Evolutionary conservation across 441 rosid species (phyloP).

Genomic region (Pelargonium myrrhifolium): DNA sequence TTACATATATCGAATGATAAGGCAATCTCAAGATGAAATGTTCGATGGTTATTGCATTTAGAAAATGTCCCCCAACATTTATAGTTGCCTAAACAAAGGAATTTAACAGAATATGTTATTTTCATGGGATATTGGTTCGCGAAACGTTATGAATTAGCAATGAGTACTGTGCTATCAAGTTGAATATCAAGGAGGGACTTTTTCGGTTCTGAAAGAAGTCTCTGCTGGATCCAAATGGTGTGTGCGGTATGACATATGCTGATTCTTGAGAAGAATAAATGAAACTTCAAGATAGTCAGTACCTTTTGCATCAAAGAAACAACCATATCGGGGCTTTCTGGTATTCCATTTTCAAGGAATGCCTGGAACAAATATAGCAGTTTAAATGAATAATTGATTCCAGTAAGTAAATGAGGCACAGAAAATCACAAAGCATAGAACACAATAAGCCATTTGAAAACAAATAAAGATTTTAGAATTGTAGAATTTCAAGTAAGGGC

Average conservation of each 20-base stretch:
- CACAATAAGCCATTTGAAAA: background rate
- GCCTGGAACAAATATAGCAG: constrained; percentile 36
- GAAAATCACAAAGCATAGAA: background rate
- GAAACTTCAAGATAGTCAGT: constrained; percentile 6
- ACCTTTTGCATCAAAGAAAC: constrained; percentile 66
- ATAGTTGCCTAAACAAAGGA: constrained; percentile 45
- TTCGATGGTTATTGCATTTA: constrained; percentile 67
- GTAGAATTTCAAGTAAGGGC: no score
- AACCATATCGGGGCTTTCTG: constrained; percentile 55
- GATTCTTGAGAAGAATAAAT: no score
- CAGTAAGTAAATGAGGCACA: background rate
- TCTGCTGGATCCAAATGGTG: background rate
- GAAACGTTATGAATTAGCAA: background rate
- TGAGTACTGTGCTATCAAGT: background rate
- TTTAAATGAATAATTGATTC: no score
- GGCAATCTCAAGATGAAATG: constrained; percentile 82
- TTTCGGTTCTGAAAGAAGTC: background rate
- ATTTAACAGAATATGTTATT: no score
- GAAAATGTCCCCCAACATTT: constrained; percentile 62
- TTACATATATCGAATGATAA: constrained; percentile 60
- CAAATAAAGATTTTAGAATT: no score
- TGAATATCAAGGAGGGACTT: background rate
- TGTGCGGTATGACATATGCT: no score
- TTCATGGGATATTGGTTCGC: no score
- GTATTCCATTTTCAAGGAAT: constrained; percentile 67